A percentile compares a stretch with the other conserved stretches of the same genome.
Conservation (phyloP, 2,329 filamentous ascomycete genomes). For the Neonectria neomacrospora region DNA sequence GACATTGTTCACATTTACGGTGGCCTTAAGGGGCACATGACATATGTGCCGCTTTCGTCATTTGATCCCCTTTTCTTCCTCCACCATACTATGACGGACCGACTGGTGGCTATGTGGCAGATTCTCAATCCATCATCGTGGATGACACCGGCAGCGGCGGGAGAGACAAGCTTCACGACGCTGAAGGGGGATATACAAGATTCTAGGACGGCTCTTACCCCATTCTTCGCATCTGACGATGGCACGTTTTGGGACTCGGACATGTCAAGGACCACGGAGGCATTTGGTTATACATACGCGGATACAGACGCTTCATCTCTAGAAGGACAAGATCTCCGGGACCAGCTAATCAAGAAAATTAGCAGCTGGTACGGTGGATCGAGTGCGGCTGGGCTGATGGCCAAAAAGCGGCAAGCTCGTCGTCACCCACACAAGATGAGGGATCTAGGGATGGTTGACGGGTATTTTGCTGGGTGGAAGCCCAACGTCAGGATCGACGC, state of each 20-base stretch:
- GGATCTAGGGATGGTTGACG: constrained; percentile 1
- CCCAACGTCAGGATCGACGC: constrained; percentile 45
- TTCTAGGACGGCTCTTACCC: constrained; percentile 68
- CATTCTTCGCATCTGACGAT: constrained; percentile 69
- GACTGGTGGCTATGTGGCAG: constrained; percentile 82
- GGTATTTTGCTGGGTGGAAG: constrained; percentile 12
- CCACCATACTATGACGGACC: constrained; percentile 81
- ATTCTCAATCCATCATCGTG: constrained; percentile 75
- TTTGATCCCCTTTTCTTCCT: constrained; percentile 86
- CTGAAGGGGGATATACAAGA: constrained; percentile 64
- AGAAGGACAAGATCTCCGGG: constrained; percentile 42
- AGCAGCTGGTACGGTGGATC: constrained; percentile 60
- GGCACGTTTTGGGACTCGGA: constrained; percentile 77
- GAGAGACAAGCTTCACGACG: constrained; percentile 71
- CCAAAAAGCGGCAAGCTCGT: constrained; percentile 9
- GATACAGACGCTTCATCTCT: constrained; percentile 59
- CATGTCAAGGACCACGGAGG: constrained; percentile 65
- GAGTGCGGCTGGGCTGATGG: constrained; percentile 43
- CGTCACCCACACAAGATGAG: constrained; percentile 1
- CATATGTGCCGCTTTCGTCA: constrained; percentile 75
- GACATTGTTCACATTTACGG: constrained; percentile 70
- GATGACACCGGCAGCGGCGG: constrained; percentile 65
- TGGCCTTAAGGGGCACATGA: constrained; percentile 74
- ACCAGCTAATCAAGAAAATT: constrained; percentile 57
- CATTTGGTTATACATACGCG: constrained; percentile 80